Evolutionary conservation across 257 asterid genomes (phyloP).

Genomic region (Gynochthodes officinalis): DNA sequence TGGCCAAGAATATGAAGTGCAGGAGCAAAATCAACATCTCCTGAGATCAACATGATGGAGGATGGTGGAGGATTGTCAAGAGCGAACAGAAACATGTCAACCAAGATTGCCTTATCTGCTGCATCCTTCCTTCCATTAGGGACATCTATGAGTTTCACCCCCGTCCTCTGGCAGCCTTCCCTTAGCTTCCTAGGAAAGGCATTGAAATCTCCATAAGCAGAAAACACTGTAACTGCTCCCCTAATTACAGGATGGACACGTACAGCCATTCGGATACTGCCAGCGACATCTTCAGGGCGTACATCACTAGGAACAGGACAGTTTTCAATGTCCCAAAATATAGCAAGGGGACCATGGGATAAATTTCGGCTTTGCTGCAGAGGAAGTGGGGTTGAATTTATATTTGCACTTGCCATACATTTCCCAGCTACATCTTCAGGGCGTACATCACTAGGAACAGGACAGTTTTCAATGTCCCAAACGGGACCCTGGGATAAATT

Average conservation of each 20-base stretch:
- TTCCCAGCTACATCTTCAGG: constrained; percentile 87
- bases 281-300: constrained; percentile 85
- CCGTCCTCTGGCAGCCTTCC: constrained; percentile 96
- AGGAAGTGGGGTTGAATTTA: constrained; percentile 24
- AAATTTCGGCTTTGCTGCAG: constrained; percentile 32
- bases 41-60: constrained; percentile 83
- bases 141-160: constrained; percentile 83
- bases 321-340: constrained; percentile 98
- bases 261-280: constrained; percentile 78
- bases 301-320: constrained; percentile 90
- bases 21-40: constrained; percentile 94
- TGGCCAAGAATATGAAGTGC: constrained; percentile 96
- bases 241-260: constrained; percentile 65
- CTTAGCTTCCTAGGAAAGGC: constrained; percentile 77
- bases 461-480: constrained; percentile 99
- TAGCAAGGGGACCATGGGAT: constrained; percentile 58
- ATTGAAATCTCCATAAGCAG: constrained; percentile 87
- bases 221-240: constrained; percentile 75
- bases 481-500: constrained; percentile 50
- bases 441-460: constrained; percentile 79
- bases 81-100: constrained; percentile 95
- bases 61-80: constrained; percentile 94
- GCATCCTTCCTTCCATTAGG: constrained; percentile 95
- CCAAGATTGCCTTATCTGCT: constrained; percentile 90
- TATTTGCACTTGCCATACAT: constrained; percentile 27